Base-by-base conservation (phyloP, 306 rosid species). In the Vigna reflexopilosa region DNA sequence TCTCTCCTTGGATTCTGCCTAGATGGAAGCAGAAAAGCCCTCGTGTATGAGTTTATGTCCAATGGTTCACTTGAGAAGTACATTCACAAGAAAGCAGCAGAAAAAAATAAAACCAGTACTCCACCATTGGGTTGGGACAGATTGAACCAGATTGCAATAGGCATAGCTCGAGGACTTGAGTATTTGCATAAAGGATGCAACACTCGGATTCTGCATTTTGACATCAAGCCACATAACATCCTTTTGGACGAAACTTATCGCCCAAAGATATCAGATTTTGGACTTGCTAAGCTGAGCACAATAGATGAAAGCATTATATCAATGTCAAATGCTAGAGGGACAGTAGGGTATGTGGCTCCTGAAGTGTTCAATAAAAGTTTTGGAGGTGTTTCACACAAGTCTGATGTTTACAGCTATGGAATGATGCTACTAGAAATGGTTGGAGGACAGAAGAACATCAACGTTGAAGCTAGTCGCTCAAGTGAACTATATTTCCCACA, bases 311-410 rank as follows among this genome's bases (percentile, higher is more conserved):
- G 88, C 57, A 66, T 58, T 6, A 7, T 88, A n/a, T 86, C 86
- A 7, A 77, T 80, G 87, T n/a, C 80, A 17, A 48, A 75, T 63
- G 83, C 88, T 1, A 82, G 90, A 80, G 88, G 88, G 30, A 84
- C 88, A 32, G 10, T 83, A 0, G 83, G 86, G 19, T 83, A 83
- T 22, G 80, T 83, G 19, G 86, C 86, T 50, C 86, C 80, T 0
- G 87, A 85, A 73, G 67, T 87, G 54, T 77, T 65, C 2, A 77
- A 64, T 16, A 80, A 83, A 82, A 84, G 84, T 28, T 82, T 86
- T 8, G 92, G 92, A 50, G 79, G 81, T 2, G 90, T 88, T 32
- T 88, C 92, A 0, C 83, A 72, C 5, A 88, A 86, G 70, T 84
- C 88, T 0, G 88, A 88, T 62, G 88, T 86, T 0, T 86, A 88